A percentile compares a stretch with the other conserved stretches of the same genome.
These are phyloP conservation scores for Apiospora hydei DNA, from an alignment of 2,329 filamentous ascomycete species.

Conservation along the genomic window DNA sequence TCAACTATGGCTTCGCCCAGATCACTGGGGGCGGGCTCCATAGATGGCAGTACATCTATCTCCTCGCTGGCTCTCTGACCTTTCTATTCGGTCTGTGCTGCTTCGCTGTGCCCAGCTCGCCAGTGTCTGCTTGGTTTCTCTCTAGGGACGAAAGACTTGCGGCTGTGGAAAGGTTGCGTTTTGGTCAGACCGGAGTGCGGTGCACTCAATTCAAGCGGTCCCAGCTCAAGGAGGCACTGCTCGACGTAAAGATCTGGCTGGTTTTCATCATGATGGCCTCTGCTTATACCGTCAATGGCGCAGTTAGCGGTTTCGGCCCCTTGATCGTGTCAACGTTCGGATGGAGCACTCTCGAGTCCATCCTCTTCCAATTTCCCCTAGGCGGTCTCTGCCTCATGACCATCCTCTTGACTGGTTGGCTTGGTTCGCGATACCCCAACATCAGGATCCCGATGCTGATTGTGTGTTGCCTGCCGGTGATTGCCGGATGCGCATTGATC, in stretches of 20 bases:
- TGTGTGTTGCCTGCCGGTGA: constrained; percentile 73
- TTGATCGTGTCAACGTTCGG: constrained; percentile 77
- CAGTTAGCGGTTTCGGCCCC: constrained; percentile 74
- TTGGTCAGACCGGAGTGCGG: constrained; percentile 68
- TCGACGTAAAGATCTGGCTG: constrained; percentile 70
- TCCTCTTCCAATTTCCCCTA: constrained; percentile 78
- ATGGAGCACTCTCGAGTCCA: constrained; percentile 67
- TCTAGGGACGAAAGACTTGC: constrained; percentile 67
- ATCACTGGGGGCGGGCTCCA: constrained; percentile 60
- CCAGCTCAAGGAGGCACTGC: constrained; percentile 64
- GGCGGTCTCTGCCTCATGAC: constrained; percentile 72
- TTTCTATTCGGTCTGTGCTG: constrained; percentile 70
- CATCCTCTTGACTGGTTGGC: constrained; percentile 71
- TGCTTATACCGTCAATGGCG: constrained; percentile 76
- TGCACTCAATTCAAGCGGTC: constrained; percentile 65
- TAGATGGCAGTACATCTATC: constrained; percentile 76
- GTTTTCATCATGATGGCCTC: constrained; percentile 73
- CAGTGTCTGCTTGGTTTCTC: constrained; percentile 74
- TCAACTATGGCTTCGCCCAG: constrained; percentile 74
- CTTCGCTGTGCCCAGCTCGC: constrained; percentile 70
- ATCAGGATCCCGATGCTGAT: constrained; percentile 71
- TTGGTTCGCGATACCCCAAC: constrained; percentile 66
- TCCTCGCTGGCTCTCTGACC: constrained; percentile 69
- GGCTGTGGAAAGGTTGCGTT: constrained; percentile 68
- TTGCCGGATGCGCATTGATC: constrained; percentile 76